Conservation (phyloP, 176 grass and related monocot species). For the Juncus inflexus region DNA sequence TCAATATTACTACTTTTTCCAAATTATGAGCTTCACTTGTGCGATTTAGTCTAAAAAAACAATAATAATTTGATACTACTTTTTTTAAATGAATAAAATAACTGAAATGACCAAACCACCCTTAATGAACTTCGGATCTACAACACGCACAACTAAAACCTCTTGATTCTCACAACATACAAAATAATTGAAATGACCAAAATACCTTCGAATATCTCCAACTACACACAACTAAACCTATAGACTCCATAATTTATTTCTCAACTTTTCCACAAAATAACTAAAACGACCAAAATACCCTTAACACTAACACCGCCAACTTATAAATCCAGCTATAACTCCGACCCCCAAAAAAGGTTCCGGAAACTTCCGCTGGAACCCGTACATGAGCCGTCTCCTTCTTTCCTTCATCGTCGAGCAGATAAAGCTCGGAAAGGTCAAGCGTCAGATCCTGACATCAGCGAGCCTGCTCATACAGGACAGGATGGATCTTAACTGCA, state of each 20-base stretch:
- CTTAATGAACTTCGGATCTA: no score
- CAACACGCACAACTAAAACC: no score
- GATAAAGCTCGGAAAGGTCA: slow-evolving; percentile 10
- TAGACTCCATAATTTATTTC: neutral
- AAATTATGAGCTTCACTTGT: no score
- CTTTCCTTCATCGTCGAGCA: slow-evolving; percentile 18
- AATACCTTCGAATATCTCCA: no score
- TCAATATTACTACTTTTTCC: no score
- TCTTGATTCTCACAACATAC: neutral
- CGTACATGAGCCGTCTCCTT: slow-evolving; percentile 21
- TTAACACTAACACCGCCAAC: neutral
- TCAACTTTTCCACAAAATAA: no score
- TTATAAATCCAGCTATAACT: neutral
- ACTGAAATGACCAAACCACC: no score
- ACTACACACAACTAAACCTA: no score
- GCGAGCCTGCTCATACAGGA: neutral
- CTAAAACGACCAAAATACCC: no score
- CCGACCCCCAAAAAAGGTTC: slow-evolving; percentile 1
- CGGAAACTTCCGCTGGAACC: slow-evolving; percentile 14
- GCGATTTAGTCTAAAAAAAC: no score
- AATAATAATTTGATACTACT: no score
- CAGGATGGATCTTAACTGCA: neutral
- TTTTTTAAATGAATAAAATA: no score
- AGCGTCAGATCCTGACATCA: slow-evolving; percentile 3
- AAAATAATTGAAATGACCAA: neutral